Evolutionary conservation across 306 rosid genomes (phyloP), one percentile per base, ranked within the genome.

Genomic region (Herpetospermum pedunculosum): DNA sequence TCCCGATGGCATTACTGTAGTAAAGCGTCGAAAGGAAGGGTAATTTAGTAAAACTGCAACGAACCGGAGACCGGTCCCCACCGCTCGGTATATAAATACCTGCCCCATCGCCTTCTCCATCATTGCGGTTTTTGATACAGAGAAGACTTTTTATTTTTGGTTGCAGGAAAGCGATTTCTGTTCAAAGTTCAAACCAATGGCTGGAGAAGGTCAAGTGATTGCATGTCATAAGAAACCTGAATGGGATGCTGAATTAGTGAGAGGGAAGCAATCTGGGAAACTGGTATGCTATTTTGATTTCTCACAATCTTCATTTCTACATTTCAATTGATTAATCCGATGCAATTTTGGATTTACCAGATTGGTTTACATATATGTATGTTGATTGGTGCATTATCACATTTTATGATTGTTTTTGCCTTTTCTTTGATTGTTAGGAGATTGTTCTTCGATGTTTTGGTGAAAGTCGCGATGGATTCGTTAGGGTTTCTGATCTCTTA

Each of bases 151-250:
- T 30, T 38, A n/a, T n/a, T n/a, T n/a, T n/a, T n/a, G n/a, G n/a
- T n/a, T 9, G 29, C 1, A 18, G 44, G 14, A 19, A 7, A 23
- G 1, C 21, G 13, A 67, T 67, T 41, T 67, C 19, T 16, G 73
- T 40, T 34, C 0, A n/a, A 32, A 1, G 73, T 40, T 34, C 0
- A n/a, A 32, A 1, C 15, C 55, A 52, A 68, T 75, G 78, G 82
- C 71, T 1, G 84, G 72, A 71, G 87, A 79, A 50, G 87, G 85
- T 6, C 80, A 78, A 12, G 92, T 87, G 14, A 83, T 87, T 37
- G 70, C 79, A 14, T 75, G 83, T 30, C 87, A 81, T 77, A 73
- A 75, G 40, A 76, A 75, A 30, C 79, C 76, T 0, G 28, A 75
- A 2, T 85, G 89, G 92, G 75, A 34, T 0, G 60, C 77, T 25